Percentiles rank a stretch among this genome's conserved stretches.
Evolutionary conservation across 2,329 filamentous ascomycete species (phyloP).

Genomic region (Phoma sp.): DNA sequence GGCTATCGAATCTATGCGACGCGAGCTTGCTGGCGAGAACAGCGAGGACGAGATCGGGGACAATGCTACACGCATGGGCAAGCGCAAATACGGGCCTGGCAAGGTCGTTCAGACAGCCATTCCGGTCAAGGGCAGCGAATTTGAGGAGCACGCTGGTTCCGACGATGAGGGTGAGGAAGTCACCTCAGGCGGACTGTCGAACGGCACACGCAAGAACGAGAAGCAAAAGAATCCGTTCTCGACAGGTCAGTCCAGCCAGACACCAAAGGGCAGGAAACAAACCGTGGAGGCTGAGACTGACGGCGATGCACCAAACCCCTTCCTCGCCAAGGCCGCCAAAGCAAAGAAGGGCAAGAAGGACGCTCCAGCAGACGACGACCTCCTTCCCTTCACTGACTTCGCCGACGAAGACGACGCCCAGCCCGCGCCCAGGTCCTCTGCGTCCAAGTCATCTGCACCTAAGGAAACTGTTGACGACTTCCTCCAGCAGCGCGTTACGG

Average conservation of each 20-base stretch:
- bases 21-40: conserved; percentile 70
- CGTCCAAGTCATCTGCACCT: background rate
- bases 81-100: conserved; percentile 70
- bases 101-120: conserved; percentile 38
- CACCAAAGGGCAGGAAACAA: conserved; percentile 5
- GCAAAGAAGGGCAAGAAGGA: conserved; percentile 36
- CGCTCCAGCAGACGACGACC: conserved; percentile 19
- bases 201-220: conserved; percentile 10
- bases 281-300: conserved; percentile 11
- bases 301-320: conserved; percentile 35
- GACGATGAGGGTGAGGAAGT: conserved; percentile 47
- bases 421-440: background rate
- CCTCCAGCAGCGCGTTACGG: conserved; percentile 40
- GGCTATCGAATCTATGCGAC: conserved; percentile 63
- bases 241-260: conserved; percentile 21
- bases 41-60: conserved; percentile 54
- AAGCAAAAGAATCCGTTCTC: conserved; percentile 23
- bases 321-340: conserved; percentile 36
- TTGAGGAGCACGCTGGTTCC: conserved; percentile 65
- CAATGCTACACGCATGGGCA: conserved; percentile 68
- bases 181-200: conserved; percentile 22
- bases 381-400: conserved; percentile 14
- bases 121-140: conserved; percentile 56
- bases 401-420: conserved; percentile 16
- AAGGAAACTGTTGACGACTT: conserved; percentile 33